Base-by-base conservation (phyloP, 2,329 filamentous ascomycete genomes). In the Alternaria sp. region DNA sequence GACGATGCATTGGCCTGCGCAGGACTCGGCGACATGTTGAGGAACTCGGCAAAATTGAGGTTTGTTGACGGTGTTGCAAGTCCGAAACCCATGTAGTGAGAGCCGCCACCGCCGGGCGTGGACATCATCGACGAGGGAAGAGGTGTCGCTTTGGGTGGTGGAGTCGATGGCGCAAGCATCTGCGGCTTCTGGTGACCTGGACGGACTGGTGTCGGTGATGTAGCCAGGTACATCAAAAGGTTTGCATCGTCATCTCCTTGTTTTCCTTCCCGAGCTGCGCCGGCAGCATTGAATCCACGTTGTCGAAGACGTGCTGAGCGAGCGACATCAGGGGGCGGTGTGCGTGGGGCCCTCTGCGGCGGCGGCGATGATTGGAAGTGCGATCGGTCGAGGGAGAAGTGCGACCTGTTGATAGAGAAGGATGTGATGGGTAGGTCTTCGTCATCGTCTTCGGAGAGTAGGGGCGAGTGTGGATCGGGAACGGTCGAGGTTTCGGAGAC, bases 41-140 rank as follows among this genome's bases (percentile, higher is more conserved):
- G 91, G 81, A 97, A 99, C 77, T 99, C 96, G 56, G 93, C 89
- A 82, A 98, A 97, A 82, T 98, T 96, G 80, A 98, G 96, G 51
- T 85, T 88, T 75, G 94, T 91, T 15, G 90, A 90, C 0, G 95
- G 95, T 1, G 95, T 98, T 67, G 88, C 89, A 55, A 91, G 88
- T 73, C 80, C 82, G 59, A 89, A 86, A 52, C 86, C 85, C 47
- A 90, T 80, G 73, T 89, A 91, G 43, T 76, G 74, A 43, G 75
- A 77, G 23, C 79, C 81, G 65, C 88, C 87, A 44, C 89, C 90
- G 57, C 90, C 90, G 2, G 92, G 92, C 11, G 93, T 96, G n/a
- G 88, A 91, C 92, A 96, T 95, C 88, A 95, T 93, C 25, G 90
- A 96, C 60, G 89, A 96, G 21, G 89, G 93, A 66, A 92, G 84